These are phyloP conservation scores for Halteria grandinella DNA, from an alignment of 73 alveolate genomes.

Conservation along the genomic window DNA sequence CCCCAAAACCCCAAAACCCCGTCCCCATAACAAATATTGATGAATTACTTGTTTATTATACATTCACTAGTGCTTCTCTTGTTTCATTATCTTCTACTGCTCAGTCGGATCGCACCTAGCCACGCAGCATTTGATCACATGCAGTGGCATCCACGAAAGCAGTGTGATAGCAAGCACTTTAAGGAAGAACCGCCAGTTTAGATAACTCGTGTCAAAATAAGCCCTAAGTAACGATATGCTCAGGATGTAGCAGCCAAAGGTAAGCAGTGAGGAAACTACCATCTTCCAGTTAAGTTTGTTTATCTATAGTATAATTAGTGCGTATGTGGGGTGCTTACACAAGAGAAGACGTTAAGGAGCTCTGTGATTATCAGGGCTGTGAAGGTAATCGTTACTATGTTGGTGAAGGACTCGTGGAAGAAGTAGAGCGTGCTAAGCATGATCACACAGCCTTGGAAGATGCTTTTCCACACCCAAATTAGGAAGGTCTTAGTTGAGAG, in stretches of 20 bases:
- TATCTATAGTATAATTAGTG: no score
- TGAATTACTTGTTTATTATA: not conserved
- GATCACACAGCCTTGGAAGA: slow-evolving; percentile 90
- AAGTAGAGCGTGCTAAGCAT: slow-evolving; percentile 80
- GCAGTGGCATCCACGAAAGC: slow-evolving; percentile 86
- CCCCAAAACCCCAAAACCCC: slow-evolving; percentile 47
- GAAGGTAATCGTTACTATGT: slow-evolving; percentile 83
- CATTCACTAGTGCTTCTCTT: slow-evolving; percentile 74
- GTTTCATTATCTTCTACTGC: slow-evolving; percentile 28
- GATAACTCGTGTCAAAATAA: slow-evolving; percentile 75
- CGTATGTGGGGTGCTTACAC: no score
- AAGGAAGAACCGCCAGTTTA: slow-evolving; percentile 67
- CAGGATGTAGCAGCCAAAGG: slow-evolving; percentile 75
- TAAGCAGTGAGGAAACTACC: slow-evolving; percentile 80
- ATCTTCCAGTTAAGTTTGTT: slow-evolving; percentile 88
- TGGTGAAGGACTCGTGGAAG: slow-evolving; percentile 82
- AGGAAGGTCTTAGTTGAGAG: slow-evolving; percentile 84
- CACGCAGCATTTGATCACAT: slow-evolving; percentile 60
- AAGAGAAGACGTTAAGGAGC: slow-evolving; percentile 78
- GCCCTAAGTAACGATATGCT: slow-evolving; percentile 68
- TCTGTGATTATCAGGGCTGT: slow-evolving; percentile 79
- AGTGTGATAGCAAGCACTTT: slow-evolving; percentile 74
- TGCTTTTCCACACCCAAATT: slow-evolving; percentile 90
- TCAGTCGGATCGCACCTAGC: slow-evolving; percentile 72
- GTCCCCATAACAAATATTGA: no score